Evolutionary conservation across 352 stramenopile species (phyloP).

Genomic region (Phytophthora pistaciae): DNA sequence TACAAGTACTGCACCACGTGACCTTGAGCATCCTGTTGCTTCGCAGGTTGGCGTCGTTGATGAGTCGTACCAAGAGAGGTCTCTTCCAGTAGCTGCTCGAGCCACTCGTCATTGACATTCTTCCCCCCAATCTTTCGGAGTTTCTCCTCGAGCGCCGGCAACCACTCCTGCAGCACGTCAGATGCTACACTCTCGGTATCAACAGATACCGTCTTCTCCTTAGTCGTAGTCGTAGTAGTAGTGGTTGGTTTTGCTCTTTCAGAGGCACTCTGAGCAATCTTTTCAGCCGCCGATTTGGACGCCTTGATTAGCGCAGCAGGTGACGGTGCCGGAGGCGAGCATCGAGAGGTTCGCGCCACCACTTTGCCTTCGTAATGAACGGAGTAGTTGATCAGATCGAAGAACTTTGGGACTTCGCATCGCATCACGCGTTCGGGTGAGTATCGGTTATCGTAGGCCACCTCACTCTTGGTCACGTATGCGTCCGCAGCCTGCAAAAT

Average conservation of each 20-base stretch:
- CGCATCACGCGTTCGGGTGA: slow-evolving; percentile 33
- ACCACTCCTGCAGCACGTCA: slow-evolving; percentile 54
- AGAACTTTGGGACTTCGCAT: slow-evolving; percentile 60
- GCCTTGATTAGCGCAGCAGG: slow-evolving; percentile 27
- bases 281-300: slow-evolving; percentile 19
- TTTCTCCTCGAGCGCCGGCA: slow-evolving; percentile 59
- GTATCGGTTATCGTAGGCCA: slow-evolving; percentile 22
- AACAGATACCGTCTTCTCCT: not conserved
- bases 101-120: slow-evolving; percentile 28
- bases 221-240: not conserved
- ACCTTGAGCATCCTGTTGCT: slow-evolving; percentile 20
- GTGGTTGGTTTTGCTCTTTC: slow-evolving; percentile 6
- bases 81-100: slow-evolving; percentile 38
- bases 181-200: slow-evolving; percentile 18
- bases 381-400: slow-evolving; percentile 64
- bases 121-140: slow-evolving; percentile 38
- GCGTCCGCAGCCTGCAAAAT: slow-evolving; percentile 44
- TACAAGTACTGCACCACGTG: slow-evolving; percentile 51
- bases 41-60: slow-evolving; percentile 8
- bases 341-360: slow-evolving; percentile 54
- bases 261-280: slow-evolving; percentile 3
- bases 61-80: slow-evolving; percentile 1
- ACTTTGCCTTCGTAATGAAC: slow-evolving; percentile 65
- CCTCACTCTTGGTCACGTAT: slow-evolving; percentile 16
- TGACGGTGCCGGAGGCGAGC: slow-evolving; percentile 23